Base-by-base conservation (phyloP, 2,329 filamentous ascomycete genomes). In the Cordyceps sp. region DNA sequence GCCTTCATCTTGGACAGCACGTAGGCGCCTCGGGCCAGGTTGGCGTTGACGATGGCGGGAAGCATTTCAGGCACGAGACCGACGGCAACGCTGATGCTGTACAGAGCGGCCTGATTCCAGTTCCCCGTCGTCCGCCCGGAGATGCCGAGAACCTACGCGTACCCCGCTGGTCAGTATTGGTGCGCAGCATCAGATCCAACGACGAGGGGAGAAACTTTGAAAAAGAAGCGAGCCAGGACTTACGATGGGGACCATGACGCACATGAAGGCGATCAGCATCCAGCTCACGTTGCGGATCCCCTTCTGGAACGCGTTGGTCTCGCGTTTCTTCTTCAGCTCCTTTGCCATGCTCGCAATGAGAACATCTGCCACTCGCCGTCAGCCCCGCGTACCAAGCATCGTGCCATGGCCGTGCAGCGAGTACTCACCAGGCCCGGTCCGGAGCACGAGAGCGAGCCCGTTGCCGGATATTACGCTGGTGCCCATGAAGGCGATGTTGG, bases 1-100 rank as follows among this genome's bases (percentile, higher is more conserved):
- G 50, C 47, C 42, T 53, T 50, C 42, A 54, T 52, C 37, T 45
- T 46, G 28, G 46, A 48, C 2, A 49, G 25, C 2, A 45, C 31
- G 12, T 41, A 42, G 15, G 45, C 45, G 8, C 45, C 44, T 10
- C 44, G 44, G 8, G 46, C 46, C 10, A 49, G 39, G 16, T 49
- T 48, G 14, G 42, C 42, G 20, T 48, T 48, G 31, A 48, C 44
- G 24, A 48, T 48, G 4, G 46, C 45, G 3, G 46, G 46, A 8
- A 48, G 40, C 46, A 49, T 49, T 28, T 49, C 46, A 3, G 46
- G 46, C 5, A 48, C 42, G 7, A 49, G 36, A 2, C 46, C 46
- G 10, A 49, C 45, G 4, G 46, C 45, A 7, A 49, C 45, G 20
- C 46, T 49, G 31, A 49, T 38, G 32, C 44, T 44, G 36, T 47